A percentile compares a stretch with the other conserved stretches of the same genome.
These are phyloP conservation scores for Acaromyces ingoldii DNA, from an alignment of 1,284 basidiomycete species.

Conservation along the genomic window DNA sequence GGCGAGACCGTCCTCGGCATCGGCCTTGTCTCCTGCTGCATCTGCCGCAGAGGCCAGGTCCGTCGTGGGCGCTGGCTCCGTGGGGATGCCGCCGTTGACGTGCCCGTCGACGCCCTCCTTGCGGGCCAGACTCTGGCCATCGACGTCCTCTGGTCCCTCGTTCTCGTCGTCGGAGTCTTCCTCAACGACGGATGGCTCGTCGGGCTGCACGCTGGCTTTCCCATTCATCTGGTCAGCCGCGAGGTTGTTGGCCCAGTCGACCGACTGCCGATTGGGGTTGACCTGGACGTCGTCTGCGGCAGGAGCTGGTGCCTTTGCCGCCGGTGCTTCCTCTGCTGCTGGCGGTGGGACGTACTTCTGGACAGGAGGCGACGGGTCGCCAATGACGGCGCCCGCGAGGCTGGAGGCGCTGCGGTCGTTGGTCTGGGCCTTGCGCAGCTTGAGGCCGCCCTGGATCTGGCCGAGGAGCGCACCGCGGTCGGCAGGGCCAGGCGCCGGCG, in stretches of 20 bases:
- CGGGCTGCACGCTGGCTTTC: constrained; percentile 52
- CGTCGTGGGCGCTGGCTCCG: not conserved
- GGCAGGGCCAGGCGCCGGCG: constrained; percentile 51
- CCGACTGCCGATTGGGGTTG: constrained; percentile 67
- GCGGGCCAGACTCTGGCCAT: not conserved
- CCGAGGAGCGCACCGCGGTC: constrained; percentile 68
- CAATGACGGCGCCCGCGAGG: constrained; percentile 71
- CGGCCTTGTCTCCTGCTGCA: constrained; percentile 8
- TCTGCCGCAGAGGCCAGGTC: not conserved
- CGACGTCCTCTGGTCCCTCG: constrained; percentile 15
- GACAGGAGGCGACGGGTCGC: constrained; percentile 66
- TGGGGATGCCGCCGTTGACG: not conserved
- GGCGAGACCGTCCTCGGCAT: constrained; percentile 54
- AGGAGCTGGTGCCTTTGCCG: constrained; percentile 21
- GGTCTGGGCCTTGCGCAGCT: constrained; percentile 72
- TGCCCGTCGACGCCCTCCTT: not conserved
- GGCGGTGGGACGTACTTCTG: constrained; percentile 50
- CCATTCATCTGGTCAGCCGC: constrained; percentile 64
- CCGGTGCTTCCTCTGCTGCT: constrained; percentile 29
- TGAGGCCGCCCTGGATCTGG: constrained; percentile 75
- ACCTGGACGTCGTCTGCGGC: constrained; percentile 42
- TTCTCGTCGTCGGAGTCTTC: constrained; percentile 53
- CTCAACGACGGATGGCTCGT: constrained; percentile 61
- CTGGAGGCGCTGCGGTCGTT: constrained; percentile 72
- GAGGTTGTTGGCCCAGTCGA: constrained; percentile 87